A percentile compares a stretch with the other conserved stretches of the same genome.
phyloP scores from a whole-genome alignment of 805 yeast species.

The Zygosaccharomyces pseudorouxii region DNA sequence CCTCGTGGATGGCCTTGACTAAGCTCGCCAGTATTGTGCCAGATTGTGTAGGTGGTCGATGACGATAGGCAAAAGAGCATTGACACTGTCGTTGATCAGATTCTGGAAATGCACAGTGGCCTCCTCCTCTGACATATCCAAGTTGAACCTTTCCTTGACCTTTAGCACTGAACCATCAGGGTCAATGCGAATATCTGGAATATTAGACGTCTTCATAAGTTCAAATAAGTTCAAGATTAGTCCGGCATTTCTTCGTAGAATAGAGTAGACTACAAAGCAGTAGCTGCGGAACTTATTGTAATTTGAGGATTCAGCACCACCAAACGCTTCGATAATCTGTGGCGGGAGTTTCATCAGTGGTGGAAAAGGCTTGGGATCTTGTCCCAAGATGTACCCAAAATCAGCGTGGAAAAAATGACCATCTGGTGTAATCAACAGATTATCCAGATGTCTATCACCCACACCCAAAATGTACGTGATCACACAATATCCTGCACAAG shows the following conservation, averaged over 20 bases:
- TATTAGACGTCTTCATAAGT: conserved; percentile 87
- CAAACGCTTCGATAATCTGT: conserved; percentile 96
- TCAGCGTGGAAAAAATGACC: conserved; percentile 96
- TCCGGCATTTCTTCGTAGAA: conserved; percentile 82
- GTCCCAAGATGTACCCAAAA: conserved; percentile 92
- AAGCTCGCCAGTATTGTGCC: conserved; percentile 98
- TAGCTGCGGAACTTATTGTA: conserved; percentile 84
- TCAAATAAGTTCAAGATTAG: conserved; percentile 87
- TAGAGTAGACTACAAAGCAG: conserved; percentile 91
- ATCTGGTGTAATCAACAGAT: conserved; percentile 73
- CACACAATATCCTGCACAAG: conserved; percentile 97
- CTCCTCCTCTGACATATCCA: conserved; percentile 92
- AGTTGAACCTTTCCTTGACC: conserved; percentile 88
- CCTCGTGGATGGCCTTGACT: not conserved
- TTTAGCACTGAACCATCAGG: conserved; percentile 83
- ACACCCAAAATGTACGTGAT: conserved; percentile 92
- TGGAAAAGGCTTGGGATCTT: conserved; percentile 98
- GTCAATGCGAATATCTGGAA: conserved; percentile 83
- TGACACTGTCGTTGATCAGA: conserved; percentile 89
- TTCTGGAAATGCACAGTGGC: conserved; percentile 93
- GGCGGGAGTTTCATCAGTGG: conserved; percentile 97
- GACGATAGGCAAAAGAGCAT: conserved; percentile 88
- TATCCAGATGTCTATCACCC: conserved; percentile 95
- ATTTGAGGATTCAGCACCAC: conserved; percentile 82
- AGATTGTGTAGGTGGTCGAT: conserved; percentile 91